These are phyloP conservation scores for Zymoseptoria pseudotritici DNA, from an alignment of 2,329 filamentous ascomycete genomes.

Conservation along the genomic window DNA sequence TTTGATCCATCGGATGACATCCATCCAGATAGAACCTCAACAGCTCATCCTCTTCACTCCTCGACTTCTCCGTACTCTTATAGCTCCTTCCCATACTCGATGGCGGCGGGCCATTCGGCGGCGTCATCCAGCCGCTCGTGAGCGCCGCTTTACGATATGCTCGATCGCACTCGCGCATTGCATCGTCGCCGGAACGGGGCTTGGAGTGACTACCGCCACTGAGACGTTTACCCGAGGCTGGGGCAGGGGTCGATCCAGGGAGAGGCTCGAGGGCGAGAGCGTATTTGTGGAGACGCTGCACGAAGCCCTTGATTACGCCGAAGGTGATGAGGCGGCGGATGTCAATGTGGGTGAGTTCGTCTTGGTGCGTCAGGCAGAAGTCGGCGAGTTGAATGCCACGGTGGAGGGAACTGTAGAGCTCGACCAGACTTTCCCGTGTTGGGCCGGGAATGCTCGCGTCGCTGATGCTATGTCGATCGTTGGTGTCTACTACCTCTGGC, in stretches of 20 bases:
- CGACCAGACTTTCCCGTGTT: conserved; percentile 50
- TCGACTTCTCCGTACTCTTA: conserved; percentile 13
- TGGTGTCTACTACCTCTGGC: not conserved
- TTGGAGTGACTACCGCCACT: conserved; percentile 3
- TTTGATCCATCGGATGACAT: conserved; percentile 70
- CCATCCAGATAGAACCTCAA: conserved; percentile 67
- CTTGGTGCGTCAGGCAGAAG: conserved; percentile 72
- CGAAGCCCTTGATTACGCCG: conserved; percentile 86
- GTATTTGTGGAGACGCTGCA: conserved; percentile 87
- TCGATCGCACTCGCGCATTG: conserved; percentile 21
- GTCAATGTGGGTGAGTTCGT: conserved; percentile 69
- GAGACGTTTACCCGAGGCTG: conserved; percentile 9
- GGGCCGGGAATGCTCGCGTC: conserved; percentile 1
- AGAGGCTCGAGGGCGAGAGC: conserved; percentile 49
- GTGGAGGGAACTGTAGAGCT: conserved; percentile 77
- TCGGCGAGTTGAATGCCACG: conserved; percentile 79
- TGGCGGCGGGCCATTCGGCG: conserved; percentile 20
- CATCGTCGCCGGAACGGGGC: conserved; percentile 14
- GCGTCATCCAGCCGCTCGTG: conserved; percentile 24
- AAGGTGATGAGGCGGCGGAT: conserved; percentile 90
- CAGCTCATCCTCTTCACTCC: conserved; percentile 34
- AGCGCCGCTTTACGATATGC: conserved; percentile 30
- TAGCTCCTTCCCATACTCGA: conserved; percentile 28
- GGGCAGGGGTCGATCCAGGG: conserved; percentile 3
- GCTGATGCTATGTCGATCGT: not conserved